Base-by-base conservation (phyloP, 805 yeast genomes). In the Nakazawaea anatomiae region DNA sequence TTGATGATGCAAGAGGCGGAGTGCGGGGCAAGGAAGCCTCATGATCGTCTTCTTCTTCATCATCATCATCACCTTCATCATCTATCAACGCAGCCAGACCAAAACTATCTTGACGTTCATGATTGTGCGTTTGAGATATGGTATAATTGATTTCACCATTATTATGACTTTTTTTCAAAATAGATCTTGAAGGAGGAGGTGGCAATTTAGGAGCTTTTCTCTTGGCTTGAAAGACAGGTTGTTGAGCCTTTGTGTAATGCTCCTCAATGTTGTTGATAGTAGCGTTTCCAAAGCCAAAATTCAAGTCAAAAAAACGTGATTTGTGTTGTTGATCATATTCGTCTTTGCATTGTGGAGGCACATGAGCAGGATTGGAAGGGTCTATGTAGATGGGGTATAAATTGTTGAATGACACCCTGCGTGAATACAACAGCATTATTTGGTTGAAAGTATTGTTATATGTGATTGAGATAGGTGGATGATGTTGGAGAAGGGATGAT, bases 381-480 rank as follows among this genome's bases (percentile, higher is more conserved):
- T 60, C 63, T 42, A 59, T 59, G 46, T 60, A 60, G 36, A 58
- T 57, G 50, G 72, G 72, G 39, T 65, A 60, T 42, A 74, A 56
- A 54, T 73, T 72, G 56, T 71, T 72, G 62, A 75, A 75, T 11
- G 77, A 73, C 3, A 75, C 79, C 44, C 77, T 59, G 47, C 76
- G 55, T 10, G 72, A 49, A 52, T 60, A 67, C 14, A 50, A 44
- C 50, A 46, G 52, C 51, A 48, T 38, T 11, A 12, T 12, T 38
- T 38, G 11, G 18, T 38, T 12, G 18, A 3, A 6, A 12, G 11
- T 38, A 18, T 32, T 32, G 35, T 32, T 42, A 10, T 39, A 4
- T 39, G 25, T 11, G 25, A 18, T 18, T 18, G 12, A 39, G 25
- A n/a, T 8, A 8, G 27, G 27, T 39, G 41, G 25, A 39, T 39